Percentiles rank a stretch among this genome's conserved stretches.
These are phyloP conservation scores for Achaetomium macrosporum DNA, from an alignment of 2,329 filamentous ascomycete genomes.

Conservation along the genomic window DNA sequence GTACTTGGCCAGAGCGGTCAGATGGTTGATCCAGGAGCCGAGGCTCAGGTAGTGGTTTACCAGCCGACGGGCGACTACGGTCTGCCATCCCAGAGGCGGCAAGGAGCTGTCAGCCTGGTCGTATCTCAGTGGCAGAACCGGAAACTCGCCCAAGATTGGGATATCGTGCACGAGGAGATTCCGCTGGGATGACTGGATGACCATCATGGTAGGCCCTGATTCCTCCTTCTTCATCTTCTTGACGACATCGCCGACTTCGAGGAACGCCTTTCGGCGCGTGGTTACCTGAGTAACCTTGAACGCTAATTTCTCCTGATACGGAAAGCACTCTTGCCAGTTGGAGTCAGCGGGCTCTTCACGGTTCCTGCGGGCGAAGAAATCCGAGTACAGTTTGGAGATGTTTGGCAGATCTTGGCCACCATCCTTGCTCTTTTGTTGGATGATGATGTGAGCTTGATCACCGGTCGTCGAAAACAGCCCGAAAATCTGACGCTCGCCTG, in stretches of 20 bases:
- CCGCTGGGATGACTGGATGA: conserved; percentile 84
- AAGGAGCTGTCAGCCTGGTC: conserved; percentile 80
- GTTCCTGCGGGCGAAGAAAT: conserved; percentile 61
- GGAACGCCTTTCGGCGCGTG: conserved; percentile 79
- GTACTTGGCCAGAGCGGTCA: conserved; percentile 82
- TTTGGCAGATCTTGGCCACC: conserved; percentile 79
- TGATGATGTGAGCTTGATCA: conserved; percentile 75
- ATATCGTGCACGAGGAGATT: conserved; percentile 79
- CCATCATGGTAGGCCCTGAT: conserved; percentile 69
- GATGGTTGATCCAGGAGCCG: conserved; percentile 85
- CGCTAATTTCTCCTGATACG: conserved; percentile 77
- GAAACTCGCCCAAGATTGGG: conserved; percentile 76
- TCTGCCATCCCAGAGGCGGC: conserved; percentile 90
- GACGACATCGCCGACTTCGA: conserved; percentile 80
- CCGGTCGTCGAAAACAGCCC: conserved; percentile 82
- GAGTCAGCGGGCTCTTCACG: conserved; percentile 58
- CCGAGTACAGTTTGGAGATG: conserved; percentile 78
- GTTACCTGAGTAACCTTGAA: conserved; percentile 87
- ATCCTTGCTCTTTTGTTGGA: conserved; percentile 79
- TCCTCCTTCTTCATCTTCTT: conserved; percentile 90
- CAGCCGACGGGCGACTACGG: conserved; percentile 76
- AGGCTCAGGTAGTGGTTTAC: conserved; percentile 87
- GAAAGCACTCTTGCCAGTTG: conserved; percentile 73
- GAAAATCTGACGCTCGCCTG: conserved; percentile 88
- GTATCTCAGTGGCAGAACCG: conserved; percentile 71